Evolutionary conservation across 2,329 filamentous ascomycete species (phyloP), one percentile per base, ranked within the genome.

Genomic region (Exophiala sideris): DNA sequence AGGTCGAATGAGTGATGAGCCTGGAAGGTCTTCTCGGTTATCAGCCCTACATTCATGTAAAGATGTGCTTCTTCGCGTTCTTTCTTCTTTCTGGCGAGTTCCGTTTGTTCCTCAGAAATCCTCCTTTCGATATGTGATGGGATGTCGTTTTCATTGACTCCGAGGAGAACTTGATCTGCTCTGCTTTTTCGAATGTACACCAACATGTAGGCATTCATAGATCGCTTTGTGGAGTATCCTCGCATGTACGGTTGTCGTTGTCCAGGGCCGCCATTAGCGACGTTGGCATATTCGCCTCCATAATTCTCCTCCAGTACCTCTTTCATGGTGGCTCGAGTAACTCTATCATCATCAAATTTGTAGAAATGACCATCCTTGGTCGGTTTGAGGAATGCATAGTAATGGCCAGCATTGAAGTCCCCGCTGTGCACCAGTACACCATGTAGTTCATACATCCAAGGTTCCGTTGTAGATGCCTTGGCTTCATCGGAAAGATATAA

Each of bases 221-320:
- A 86, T 44, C 83, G 77, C 65, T 87, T 87, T 3, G 81, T 79
- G 2, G 83, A 85, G 69, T 82, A 78, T 16, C 80, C 81, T 36
- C 83, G 74, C 8, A 83, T 83, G 64, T 85, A 86, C 1, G 82
- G 84, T 63, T 86, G 86, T 52, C 83, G 77, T 52, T 82, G 78
- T 46, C 78, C 79, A 33, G 72, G 61, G n/a, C 75, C 73, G 6
- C 82, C 83, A 57, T 85, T 84, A 7, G 73, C 69, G 44, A 79
- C 73, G 49, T 79, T 76, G 3, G 64, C 69, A 67, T 91, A 95
- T 66, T 95, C 90, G 50, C 94, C 94, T 41, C 94, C 94, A 71
- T 89, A 99, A 71, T 97, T 99, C 61, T 99, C 95, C 67, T 97
- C 94, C 32, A 97, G 75, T 0, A 95, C 92, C 69, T 99, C 94